phyloP scores from a whole-genome alignment of 2,329 filamentous ascomycete species.

The Xylaria sp. region DNA sequence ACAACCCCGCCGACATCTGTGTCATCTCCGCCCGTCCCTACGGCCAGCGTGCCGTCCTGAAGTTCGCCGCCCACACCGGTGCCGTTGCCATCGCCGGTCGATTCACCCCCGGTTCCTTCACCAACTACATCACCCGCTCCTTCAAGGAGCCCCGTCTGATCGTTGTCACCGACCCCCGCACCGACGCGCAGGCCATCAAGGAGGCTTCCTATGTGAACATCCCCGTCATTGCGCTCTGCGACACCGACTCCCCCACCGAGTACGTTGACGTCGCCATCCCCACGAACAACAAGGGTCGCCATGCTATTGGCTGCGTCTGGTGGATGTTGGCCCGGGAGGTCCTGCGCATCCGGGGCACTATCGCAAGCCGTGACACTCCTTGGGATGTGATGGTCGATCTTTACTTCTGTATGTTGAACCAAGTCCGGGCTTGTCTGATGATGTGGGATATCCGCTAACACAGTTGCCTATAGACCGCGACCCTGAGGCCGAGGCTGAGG shows the following conservation, averaged over 20 bases:
- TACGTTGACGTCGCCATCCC: slow-evolving; percentile 99
- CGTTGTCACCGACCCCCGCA: slow-evolving; percentile 98
- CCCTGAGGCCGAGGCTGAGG: slow-evolving; percentile 98
- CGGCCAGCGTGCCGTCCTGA: slow-evolving; percentile 98
- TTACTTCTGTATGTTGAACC: slow-evolving; percentile 82
- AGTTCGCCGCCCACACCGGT: slow-evolving; percentile 98
- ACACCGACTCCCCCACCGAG: slow-evolving; percentile 99
- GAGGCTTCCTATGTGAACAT: slow-evolving; percentile 99
- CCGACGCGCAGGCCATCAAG: slow-evolving; percentile 99
- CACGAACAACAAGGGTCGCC: slow-evolving; percentile 99
- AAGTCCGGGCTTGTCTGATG: not conserved
- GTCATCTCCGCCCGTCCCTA: slow-evolving; percentile 99
- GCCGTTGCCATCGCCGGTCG: slow-evolving; percentile 97
- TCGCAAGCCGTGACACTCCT: slow-evolving; percentile 91
- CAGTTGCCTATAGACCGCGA: slow-evolving; percentile 71
- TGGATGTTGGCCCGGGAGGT: slow-evolving; percentile 99
- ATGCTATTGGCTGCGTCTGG: slow-evolving; percentile 98
- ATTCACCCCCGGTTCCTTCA: slow-evolving; percentile 99
- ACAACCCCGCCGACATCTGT: slow-evolving; percentile 99
- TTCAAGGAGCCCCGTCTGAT: slow-evolving; percentile 99
- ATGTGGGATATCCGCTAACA: slow-evolving; percentile 22
- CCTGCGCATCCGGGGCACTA: slow-evolving; percentile 95
- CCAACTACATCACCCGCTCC: slow-evolving; percentile 99
- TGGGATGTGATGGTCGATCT: slow-evolving; percentile 99
- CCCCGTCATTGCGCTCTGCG: slow-evolving; percentile 97